Conservation (phyloP, 108 stramenopile genomes). For the Stephanodiscus minutulus region DNA sequence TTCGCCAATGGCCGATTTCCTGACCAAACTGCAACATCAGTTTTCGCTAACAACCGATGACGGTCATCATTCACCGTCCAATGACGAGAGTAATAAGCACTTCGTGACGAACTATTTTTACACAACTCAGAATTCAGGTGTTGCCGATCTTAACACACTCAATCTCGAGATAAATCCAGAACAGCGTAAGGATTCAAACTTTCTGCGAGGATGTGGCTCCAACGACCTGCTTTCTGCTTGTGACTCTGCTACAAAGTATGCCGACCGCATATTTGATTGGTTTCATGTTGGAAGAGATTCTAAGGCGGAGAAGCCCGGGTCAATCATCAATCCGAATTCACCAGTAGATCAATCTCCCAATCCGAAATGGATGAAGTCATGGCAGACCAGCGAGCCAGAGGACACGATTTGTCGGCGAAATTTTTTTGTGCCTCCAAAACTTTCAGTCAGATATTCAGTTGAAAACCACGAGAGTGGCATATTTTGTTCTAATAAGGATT, state of each 20-base stretch:
- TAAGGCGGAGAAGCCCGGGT: not conserved
- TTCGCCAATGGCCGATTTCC: conserved; percentile 15
- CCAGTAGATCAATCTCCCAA: conserved; percentile 6
- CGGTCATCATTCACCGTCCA: not conserved
- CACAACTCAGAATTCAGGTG: conserved; percentile 13
- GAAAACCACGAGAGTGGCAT: not conserved
- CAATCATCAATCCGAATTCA: conserved; percentile 10
- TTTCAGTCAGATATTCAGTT: conserved; percentile 10
- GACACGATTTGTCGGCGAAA: conserved; percentile 1
- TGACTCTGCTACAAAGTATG: conserved; percentile 19
- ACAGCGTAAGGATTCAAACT: conserved; percentile 20
- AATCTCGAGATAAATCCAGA: conserved; percentile 39
- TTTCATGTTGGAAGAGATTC: conserved; percentile 6
- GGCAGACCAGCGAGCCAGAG: conserved; percentile 19
- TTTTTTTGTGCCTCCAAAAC: conserved; percentile 34
- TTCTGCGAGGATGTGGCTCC: conserved; percentile 21
- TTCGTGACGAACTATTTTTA: conserved; percentile 43
- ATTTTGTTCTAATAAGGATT: not conserved
- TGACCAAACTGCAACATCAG: conserved; percentile 37
- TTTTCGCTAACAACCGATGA: conserved; percentile 21
- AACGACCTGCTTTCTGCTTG: conserved; percentile 23
- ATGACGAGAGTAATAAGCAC: conserved; percentile 17
- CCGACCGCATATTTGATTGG: conserved; percentile 29
- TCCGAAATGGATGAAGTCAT: conserved; percentile 15
- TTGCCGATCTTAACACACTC: conserved; percentile 9